These are phyloP conservation scores for Mycena galopus DNA, from an alignment of 768 basidiomycete genomes.

Conservation along the genomic window DNA sequence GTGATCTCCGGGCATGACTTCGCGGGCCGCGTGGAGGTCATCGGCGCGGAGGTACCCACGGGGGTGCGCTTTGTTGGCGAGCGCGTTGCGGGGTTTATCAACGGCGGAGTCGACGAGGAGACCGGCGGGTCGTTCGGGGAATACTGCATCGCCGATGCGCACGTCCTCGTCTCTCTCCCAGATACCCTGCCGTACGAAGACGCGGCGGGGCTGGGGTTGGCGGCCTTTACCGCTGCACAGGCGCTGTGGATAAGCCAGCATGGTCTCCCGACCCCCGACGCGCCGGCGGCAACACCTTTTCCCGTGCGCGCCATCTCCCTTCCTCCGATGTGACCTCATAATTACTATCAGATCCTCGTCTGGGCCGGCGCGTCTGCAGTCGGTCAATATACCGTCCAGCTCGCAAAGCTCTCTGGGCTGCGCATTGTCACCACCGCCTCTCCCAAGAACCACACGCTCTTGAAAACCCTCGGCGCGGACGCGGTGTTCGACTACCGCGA, in stretches of 20 bases:
- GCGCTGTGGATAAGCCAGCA: constrained; percentile 32
- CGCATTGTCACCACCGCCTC: constrained; percentile 61
- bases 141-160: constrained; percentile 38
- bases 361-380: constrained; percentile 32
- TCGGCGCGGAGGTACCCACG: constrained; percentile 37
- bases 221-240: constrained; percentile 37
- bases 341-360: constrained; percentile 23
- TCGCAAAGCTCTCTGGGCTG: constrained; percentile 53
- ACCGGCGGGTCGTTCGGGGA: constrained; percentile 32
- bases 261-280: constrained; percentile 32
- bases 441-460: constrained; percentile 9
- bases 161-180: constrained; percentile 31
- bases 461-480: constrained; percentile 47
- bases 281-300: constrained; percentile 25
- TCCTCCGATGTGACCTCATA: background rate
- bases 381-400: constrained; percentile 26
- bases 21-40: constrained; percentile 39
- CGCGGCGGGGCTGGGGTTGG: constrained; percentile 31
- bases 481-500: constrained; percentile 52
- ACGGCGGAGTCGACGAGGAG: constrained; percentile 33
- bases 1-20: constrained; percentile 43
- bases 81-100: constrained; percentile 42
- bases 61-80: constrained; percentile 35
- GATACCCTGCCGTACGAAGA: constrained; percentile 34
- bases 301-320: constrained; percentile 12